Base-by-base conservation (phyloP, 805 yeast species). In the Candida rishiriensis region DNA sequence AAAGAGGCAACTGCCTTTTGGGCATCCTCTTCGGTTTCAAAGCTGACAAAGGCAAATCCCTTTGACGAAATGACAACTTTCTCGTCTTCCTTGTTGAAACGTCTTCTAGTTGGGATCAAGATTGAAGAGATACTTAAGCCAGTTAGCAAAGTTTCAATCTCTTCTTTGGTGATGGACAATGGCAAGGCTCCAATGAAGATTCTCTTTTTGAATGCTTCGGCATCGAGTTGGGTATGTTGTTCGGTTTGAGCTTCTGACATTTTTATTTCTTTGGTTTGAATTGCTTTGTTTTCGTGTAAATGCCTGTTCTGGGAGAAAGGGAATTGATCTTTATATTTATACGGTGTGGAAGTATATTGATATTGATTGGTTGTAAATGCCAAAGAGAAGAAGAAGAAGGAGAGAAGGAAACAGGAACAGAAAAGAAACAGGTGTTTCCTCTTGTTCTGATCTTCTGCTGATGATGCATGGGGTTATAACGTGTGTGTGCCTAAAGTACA, bases 11-110 rank as follows among this genome's bases (percentile, higher is more conserved):
- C 78, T n/a, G 95, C 96, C 60, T 71, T 68, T 56, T 75, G 66
- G 57, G 88, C 95, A 37, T 73, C 72, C 40, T 76, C 85, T 52
- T 81, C 78, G 46, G 73, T 66, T 40, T 77, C 71, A 52, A 83
- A 79, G 51, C 75, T 76, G 50, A 81, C 77, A 58, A 83, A 78
- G 1, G 73, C 79, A 49, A 53, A 59, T 38, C 69, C 69, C 44
- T 57, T 57, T 6, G 64, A 57, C 36, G 56, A 57, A 36, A 52
- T 47, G 31, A 59, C 51, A 10, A 42, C 49, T 28, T 55, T 48
- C 32, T 56, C 56, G 36, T 51, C 39, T 16, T 45, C 52, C 48
- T 55, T 55, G 42, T 57, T 51, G 45, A 51, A 51, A 36, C 47
- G 58, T 30, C 49, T 48, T 47, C 58, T 58, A 7, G 56, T 53